Percentiles rank a stretch among this genome's conserved stretches.
Conservation (phyloP, 306 rosid species). For the Betula pendula region DNA sequence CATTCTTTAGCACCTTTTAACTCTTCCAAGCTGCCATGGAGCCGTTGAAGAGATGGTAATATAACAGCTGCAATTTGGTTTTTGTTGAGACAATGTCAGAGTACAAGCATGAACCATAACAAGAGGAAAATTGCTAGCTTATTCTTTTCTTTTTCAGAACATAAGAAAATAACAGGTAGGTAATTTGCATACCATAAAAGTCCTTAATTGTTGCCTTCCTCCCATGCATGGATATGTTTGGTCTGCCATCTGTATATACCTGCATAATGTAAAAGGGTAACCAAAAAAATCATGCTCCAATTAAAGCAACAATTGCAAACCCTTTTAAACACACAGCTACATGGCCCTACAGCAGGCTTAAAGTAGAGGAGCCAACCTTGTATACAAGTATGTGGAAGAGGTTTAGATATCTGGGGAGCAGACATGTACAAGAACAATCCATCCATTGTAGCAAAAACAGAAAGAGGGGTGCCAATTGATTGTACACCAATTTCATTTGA, state of each 20-base stretch:
- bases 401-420: conserved; percentile 74
- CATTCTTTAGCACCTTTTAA: conserved; percentile 48
- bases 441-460: conserved; percentile 84
- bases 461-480: conserved; percentile 78
- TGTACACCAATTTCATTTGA: conserved; percentile 91
- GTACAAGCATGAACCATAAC: conserved; percentile 10
- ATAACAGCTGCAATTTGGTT: conserved; percentile 66
- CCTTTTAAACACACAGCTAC: conserved; percentile 10
- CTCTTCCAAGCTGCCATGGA: conserved; percentile 67
- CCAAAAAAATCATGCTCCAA: conserved; percentile 22
- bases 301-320: conserved; percentile 11
- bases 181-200: conserved; percentile 68
- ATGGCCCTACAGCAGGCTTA: no score
- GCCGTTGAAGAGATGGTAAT: conserved; percentile 91
- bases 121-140: conserved; percentile 2
- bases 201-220: conserved; percentile 89
- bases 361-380: conserved; percentile 55
- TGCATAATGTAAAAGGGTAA: conserved; percentile 31
- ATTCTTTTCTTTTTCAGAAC: not conserved
- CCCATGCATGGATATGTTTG: conserved; percentile 62
- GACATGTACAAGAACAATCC: conserved; percentile 81
- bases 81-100: conserved; percentile 28
- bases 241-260: conserved; percentile 84
- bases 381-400: conserved; percentile 80
- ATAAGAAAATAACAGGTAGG: conserved; percentile 19